Conservation (phyloP, 192 early-diverging fungal genomes). For the Coemansia sp. region DNA sequence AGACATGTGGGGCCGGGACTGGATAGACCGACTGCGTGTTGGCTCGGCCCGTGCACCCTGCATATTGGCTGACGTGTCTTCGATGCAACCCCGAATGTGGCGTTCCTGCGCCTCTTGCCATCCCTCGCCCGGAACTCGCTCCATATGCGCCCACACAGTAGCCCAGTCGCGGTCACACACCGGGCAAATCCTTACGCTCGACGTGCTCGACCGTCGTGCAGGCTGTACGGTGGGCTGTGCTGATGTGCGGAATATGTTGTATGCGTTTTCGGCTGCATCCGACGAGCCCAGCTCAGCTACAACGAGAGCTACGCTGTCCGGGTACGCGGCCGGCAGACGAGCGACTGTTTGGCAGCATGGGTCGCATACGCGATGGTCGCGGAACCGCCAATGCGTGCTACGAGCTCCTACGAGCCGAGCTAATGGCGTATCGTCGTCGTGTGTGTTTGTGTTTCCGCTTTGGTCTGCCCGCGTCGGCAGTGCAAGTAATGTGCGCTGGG, state of each 20-base stretch:
- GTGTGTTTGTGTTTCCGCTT: not conserved
- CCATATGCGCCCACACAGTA: slow-evolving; percentile 28
- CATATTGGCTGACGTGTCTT: slow-evolving; percentile 41
- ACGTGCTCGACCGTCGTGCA: slow-evolving; percentile 19
- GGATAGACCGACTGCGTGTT: slow-evolving; percentile 20
- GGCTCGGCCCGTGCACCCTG: slow-evolving; percentile 27
- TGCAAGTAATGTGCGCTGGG: slow-evolving; percentile 55
- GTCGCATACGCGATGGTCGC: slow-evolving; percentile 60
- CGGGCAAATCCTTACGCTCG: slow-evolving; percentile 39
- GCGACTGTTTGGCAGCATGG: slow-evolving; percentile 48
- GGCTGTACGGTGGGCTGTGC: not conserved
- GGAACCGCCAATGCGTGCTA: slow-evolving; percentile 21
- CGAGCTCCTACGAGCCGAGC: slow-evolving; percentile 11
- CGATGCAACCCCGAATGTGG: slow-evolving; percentile 42
- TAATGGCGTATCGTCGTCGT: slow-evolving; percentile 37
- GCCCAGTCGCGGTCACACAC: slow-evolving; percentile 47
- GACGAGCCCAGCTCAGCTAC: slow-evolving; percentile 12
- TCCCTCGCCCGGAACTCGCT: slow-evolving; percentile 38
- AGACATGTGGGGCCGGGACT: slow-evolving; percentile 14
- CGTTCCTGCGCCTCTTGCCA: slow-evolving; percentile 54
- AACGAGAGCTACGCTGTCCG: slow-evolving; percentile 18
- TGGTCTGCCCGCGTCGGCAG: slow-evolving; percentile 38
- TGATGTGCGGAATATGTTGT: slow-evolving; percentile 23
- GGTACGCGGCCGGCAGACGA: slow-evolving; percentile 12
- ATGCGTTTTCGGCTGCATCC: slow-evolving; percentile 28